Evolutionary conservation across 176 grass and related monocot genomes (phyloP), one percentile per base, ranked within the genome.

Genomic region (Eleusine indica): DNA sequence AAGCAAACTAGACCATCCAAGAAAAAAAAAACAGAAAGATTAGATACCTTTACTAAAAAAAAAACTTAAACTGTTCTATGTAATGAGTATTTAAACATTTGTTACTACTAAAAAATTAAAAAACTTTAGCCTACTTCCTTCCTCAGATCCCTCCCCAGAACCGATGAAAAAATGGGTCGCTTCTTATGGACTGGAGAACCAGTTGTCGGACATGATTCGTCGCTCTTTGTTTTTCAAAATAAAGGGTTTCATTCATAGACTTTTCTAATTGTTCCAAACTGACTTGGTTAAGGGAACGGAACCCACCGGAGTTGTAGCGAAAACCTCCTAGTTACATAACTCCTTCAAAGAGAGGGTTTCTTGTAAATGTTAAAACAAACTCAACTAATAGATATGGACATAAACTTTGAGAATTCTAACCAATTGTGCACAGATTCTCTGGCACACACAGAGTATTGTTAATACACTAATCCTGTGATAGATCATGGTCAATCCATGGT

Each of bases 291-390:
- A 35, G 32, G 32, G 32, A 35, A 35, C 2, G 32, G 32, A 35
- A 35, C 32, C 32, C 32, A 35, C 32, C 32, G 32, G 32, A 35
- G 32, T 0, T 35, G 32, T 35, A 35, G 32, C 32, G 32, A 35
- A 35, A 35, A 35, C 0, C 67, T 79, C 66, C 25, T 63, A 53
- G 19, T 72, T 63, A 41, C 39, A 18, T 16, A 41, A 25, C 63
- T 35, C 32, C 32, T 49, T 86, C 6, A 29, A 61, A 85, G 9
- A 68, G 17, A 47, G 5, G 12, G 10, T 78, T 48, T 52, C 12
- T 76, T 87, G 68, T 18, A 84, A 75, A 54, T 88, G 13, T 43
- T 70, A 21, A 46, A 49, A 75, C 14, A 52, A 29, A 60, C 28
- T 61, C 19, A 10, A 60, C 8, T 25, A 41, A n/a, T 60, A 84